A percentile compares a stretch with the other conserved stretches of the same genome.
These are phyloP conservation scores for Aurifilum marmelostoma DNA, from an alignment of 2,329 filamentous ascomycete genomes.

Conservation along the genomic window DNA sequence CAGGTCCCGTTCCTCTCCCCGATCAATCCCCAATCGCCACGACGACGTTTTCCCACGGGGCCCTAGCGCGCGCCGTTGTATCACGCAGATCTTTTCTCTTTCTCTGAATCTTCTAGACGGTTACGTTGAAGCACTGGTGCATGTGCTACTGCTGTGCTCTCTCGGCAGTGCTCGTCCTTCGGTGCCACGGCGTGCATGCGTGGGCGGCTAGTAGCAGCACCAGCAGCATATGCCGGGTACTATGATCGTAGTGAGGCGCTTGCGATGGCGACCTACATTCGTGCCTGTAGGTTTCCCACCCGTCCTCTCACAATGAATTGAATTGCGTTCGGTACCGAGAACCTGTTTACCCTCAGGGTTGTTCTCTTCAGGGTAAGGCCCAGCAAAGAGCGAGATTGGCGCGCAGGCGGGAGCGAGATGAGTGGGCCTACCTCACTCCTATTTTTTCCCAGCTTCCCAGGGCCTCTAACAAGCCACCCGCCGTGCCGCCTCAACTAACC, in stretches of 20 bases:
- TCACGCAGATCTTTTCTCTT: constrained; percentile 2
- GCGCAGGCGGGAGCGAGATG: constrained; percentile 1
- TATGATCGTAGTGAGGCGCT: background rate
- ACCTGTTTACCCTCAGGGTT: background rate
- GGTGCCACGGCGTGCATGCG: background rate
- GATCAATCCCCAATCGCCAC: background rate
- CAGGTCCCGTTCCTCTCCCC: background rate
- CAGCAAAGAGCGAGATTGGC: constrained; percentile 5
- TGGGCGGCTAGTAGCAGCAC: background rate
- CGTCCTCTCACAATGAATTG: background rate
- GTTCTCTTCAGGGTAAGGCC: background rate
- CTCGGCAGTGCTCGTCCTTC: background rate
- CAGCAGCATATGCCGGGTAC: background rate
- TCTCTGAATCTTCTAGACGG: background rate
- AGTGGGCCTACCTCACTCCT: background rate
- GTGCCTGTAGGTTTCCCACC: background rate
- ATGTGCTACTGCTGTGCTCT: background rate
- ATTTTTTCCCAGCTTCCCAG: background rate
- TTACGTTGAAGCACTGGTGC: background rate
- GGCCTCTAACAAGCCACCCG: background rate
- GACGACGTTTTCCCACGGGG: background rate
- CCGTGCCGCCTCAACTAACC: background rate
- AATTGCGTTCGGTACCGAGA: background rate
- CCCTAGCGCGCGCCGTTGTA: background rate
- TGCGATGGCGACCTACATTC: background rate